phyloP scores from a whole-genome alignment of 2,329 filamentous ascomycete genomes.

The Colletotrichum noveboracense region DNA sequence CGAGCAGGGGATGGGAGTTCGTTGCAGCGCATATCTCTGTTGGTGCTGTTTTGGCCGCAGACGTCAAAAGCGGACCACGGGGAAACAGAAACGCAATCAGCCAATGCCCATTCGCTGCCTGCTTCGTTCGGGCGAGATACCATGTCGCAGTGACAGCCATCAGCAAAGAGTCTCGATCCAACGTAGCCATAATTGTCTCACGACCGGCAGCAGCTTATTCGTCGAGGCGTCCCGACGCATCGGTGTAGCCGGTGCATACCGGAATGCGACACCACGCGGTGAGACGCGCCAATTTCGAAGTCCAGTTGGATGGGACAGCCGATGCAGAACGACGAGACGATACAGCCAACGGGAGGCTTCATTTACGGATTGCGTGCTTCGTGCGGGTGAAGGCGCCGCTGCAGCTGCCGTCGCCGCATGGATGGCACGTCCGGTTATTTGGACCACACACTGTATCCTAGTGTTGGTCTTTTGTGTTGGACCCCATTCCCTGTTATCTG shows the following conservation, averaged over 20 bases:
- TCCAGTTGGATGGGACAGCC: not conserved
- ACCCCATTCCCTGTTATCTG: not conserved
- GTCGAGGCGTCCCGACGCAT: not conserved
- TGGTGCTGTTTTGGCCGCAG: not conserved
- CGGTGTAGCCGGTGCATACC: not conserved
- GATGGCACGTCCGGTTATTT: not conserved
- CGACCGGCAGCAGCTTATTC: not conserved
- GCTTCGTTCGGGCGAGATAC: not conserved
- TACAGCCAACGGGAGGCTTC: not conserved
- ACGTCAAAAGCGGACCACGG: not conserved
- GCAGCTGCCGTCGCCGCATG: constrained; percentile 8
- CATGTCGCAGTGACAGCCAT: not conserved
- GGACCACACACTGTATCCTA: not conserved
- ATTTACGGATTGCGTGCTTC: not conserved
- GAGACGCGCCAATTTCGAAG: not conserved
- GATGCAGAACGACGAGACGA: not conserved
- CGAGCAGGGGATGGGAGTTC: not conserved
- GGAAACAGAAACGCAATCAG: not conserved
- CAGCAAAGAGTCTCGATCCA: not conserved
- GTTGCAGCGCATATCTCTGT: not conserved
- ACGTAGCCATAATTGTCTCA: not conserved
- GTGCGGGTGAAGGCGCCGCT: constrained; percentile 12
- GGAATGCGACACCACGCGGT: not conserved
- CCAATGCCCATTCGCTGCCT: not conserved
- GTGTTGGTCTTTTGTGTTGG: not conserved